phyloP scores from a whole-genome alignment of 495 filamentous ascomycete genomes.

The Podospora fimiseda region DNA sequence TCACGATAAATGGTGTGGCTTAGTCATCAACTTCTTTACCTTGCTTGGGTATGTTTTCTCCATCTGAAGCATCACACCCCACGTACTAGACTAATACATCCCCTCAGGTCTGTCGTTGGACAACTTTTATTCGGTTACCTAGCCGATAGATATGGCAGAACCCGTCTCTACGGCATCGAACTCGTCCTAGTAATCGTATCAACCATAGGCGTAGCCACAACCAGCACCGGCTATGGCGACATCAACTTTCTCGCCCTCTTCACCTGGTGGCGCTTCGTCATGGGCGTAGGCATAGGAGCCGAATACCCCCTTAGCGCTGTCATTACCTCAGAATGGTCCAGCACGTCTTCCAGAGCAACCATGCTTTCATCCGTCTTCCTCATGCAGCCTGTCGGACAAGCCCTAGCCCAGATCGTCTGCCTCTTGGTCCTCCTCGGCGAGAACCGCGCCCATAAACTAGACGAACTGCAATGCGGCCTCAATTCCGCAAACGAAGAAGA shows the following conservation, averaged over 20 bases:
- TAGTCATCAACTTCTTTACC: constrained; percentile 55
- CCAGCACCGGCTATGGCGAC: constrained; percentile 48
- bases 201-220: constrained; percentile 60
- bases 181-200: constrained; percentile 72
- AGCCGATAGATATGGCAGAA: constrained; percentile 68
- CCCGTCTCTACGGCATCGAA: constrained; percentile 73
- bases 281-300: constrained; percentile 58
- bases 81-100: too few relatives aligned
- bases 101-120: constrained; percentile 43
- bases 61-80: too few relatives aligned
- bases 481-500: constrained; percentile 46
- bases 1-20: constrained; percentile 23
- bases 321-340: constrained; percentile 68
- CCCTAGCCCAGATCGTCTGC: constrained; percentile 60
- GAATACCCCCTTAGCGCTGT: constrained; percentile 71
- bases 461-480: constrained; percentile 38
- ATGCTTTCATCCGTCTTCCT: constrained; percentile 77
- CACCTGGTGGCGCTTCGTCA: constrained; percentile 35
- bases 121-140: constrained; percentile 69
- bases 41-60: constrained; percentile 42
- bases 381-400: constrained; percentile 71
- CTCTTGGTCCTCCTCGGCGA: constrained; percentile 62
- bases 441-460: constrained; percentile 51
- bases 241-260: constrained; percentile 32
- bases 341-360: constrained; percentile 65